A percentile compares a stretch with the other conserved stretches of the same genome.
These are phyloP conservation scores for Leonotis leonurus DNA, from an alignment of 257 asterid species.

Conservation along the genomic window DNA sequence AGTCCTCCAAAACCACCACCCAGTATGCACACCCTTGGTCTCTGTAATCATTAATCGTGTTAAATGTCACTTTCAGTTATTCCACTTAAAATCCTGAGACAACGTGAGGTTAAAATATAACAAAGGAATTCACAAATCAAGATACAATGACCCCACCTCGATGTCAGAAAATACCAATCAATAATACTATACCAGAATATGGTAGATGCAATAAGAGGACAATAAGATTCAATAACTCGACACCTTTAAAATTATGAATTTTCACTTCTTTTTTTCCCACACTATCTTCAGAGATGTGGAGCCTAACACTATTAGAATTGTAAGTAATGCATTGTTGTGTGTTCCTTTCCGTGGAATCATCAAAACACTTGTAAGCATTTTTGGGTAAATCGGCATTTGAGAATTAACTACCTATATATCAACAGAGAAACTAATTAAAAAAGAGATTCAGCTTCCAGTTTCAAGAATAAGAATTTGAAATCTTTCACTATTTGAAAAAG, in stretches of 20 bases:
- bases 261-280: not conserved
- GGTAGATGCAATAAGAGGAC: not conserved
- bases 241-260: not conserved
- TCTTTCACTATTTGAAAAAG: not conserved
- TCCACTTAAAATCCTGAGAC: not conserved
- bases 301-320: not conserved
- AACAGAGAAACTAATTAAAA: not conserved
- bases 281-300: not conserved
- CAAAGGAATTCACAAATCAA: not conserved
- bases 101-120: not conserved
- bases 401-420: not conserved
- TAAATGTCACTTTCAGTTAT: not conserved
- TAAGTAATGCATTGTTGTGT: not conserved
- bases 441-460: not conserved
- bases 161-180: not conserved
- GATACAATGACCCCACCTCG: not conserved
- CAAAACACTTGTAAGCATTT: not conserved
- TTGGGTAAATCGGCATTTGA: not conserved
- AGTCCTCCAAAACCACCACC: constrained; percentile 99
- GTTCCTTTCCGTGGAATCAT: not conserved
- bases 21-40: constrained; percentile 90
- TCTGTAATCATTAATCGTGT: constrained; percentile 42
- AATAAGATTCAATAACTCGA: not conserved
- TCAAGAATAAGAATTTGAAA: not conserved
- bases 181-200: too few relatives aligned